Base-by-base conservation (phyloP, 306 rosid genomes). In the Begonia loranthoides region DNA sequence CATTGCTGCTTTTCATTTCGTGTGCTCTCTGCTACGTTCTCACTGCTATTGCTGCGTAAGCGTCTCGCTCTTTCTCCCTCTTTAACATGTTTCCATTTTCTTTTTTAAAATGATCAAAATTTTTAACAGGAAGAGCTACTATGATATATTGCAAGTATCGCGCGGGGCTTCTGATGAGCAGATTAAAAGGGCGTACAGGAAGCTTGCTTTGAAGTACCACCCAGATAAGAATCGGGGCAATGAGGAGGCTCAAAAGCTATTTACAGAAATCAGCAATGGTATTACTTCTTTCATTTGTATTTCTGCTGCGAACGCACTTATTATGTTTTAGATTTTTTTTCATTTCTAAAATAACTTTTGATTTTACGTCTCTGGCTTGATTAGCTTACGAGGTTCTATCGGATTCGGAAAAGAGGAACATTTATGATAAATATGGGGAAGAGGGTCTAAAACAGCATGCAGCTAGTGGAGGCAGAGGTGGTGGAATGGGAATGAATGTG, bases 381-480 rank as follows among this genome's bases (percentile, higher is more conserved):
- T 51, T 58, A 90, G 99, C 95, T 0, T 90, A 90, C 52, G 99
- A 90, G 75, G 95, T 83, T 10, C 64, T 90, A 63, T 73, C 94
- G 9, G 99, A 90, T 51, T 61, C 77, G 54, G 92, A 90, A 70
- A 90, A 90, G 77, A 80, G 95, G 65, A 69, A 28, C 45, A 83
- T 90, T 24, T 90, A 90, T 60, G 95, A 90, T 58, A 83, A 70
- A 67, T 68, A 82, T 9, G 99, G 99, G 33, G 99, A 90, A 64
- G 99, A 90, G 52, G 99, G 99, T 45, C 71, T 90, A 65, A 90
- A 90, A 72, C 99, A 90, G 73, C 99, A 90, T 67, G 94, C 99
- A 33, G 95, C 94, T 48, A 64, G 74, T 51, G 82, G 90, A 67
- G 76, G 97, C 52, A 75, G 92, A 60, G 94, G 88, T 41, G 97